Evolutionary conservation across 2,329 filamentous ascomycete species (phyloP).

Genomic region (Fusarium sp.): DNA sequence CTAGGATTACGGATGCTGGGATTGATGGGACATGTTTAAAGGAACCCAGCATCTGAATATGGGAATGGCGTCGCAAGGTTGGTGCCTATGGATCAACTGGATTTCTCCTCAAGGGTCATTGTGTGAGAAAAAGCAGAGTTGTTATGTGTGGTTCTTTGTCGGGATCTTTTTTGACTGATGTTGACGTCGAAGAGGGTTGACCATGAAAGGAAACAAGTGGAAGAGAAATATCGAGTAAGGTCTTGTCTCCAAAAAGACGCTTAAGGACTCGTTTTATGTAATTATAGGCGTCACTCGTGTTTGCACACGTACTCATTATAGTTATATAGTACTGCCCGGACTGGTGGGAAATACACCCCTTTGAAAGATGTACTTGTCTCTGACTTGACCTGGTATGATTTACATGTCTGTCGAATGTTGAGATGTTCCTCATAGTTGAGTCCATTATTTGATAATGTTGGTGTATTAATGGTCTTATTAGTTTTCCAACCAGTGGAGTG

Average conservation of each 20-base stretch:
- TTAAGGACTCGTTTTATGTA: constrained; percentile 35
- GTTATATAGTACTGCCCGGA: constrained; percentile 28
- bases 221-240: constrained; percentile 12
- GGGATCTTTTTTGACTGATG: background rate
- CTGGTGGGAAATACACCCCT: constrained; percentile 27
- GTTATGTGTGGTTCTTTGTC: background rate
- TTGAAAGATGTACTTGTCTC: constrained; percentile 11
- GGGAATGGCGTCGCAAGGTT: constrained; percentile 23
- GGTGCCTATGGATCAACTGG: constrained; percentile 17
- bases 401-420: background rate
- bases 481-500: constrained; percentile 4
- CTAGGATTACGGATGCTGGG: constrained; percentile 25
- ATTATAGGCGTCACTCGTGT: constrained; percentile 35
- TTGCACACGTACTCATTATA: constrained; percentile 22
- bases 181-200: constrained; percentile 1
- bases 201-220: constrained; percentile 2
- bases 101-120: constrained; percentile 9
- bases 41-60: constrained; percentile 12
- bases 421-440: background rate
- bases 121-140: constrained; percentile 12
- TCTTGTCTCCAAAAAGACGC: background rate
- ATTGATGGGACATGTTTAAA: constrained; percentile 15
- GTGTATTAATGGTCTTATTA: constrained; percentile 24
- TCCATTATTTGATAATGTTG: background rate
- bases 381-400: background rate